Base-by-base conservation (phyloP, 1,284 basidiomycete genomes). In the Ganoderma multipileum region DNA sequence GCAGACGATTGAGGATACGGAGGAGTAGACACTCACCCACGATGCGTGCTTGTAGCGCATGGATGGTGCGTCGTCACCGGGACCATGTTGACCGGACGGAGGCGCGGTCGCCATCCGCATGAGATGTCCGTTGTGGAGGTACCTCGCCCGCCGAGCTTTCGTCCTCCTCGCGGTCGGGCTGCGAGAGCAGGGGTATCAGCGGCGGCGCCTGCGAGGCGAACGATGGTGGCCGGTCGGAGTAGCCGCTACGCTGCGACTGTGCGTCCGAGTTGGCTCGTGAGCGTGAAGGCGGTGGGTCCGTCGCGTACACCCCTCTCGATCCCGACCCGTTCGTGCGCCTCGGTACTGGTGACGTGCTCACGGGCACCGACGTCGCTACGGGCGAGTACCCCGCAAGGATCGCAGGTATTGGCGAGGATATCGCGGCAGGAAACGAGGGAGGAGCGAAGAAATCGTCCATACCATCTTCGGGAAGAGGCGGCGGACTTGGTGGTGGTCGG, bases 401-500 rank as follows among this genome's bases (percentile, higher is more conserved):
- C 6, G 76, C 76, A 26, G 76, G 76, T 39, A 78, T 72, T 47
- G 76, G 76, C n/a, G 76, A 74, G 33, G 76, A 73, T 38, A 78
- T 76, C n/a, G 76, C 75, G 39, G 71, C 59, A 16, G 68, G 63
- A 65, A 77, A 77, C 23, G 76, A 73, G 0, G 76, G 76, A 14
- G 76, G 74, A 12, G 76, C 73, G 65, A 69, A 74, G 67, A 76
- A 76, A 55, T 72, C 69, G 38, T 72, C 69, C 23, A 67, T 42
- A 38, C 73, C 74, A 36, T 74, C 76, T 14, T 73, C 70, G 26
- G 66, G 41, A 11, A 70, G 50, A 7, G 74, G 76, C 23, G 76
- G 75, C 20, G 76, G 76, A 4, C 75, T 75, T n/a, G 76, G 76
- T 28, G 76, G 76, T n/a, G 75, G 76, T 33, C 70, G 63, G 50